Conservation (phyloP, 2,329 filamentous ascomycete species). For the Talaromyces sp. region DNA sequence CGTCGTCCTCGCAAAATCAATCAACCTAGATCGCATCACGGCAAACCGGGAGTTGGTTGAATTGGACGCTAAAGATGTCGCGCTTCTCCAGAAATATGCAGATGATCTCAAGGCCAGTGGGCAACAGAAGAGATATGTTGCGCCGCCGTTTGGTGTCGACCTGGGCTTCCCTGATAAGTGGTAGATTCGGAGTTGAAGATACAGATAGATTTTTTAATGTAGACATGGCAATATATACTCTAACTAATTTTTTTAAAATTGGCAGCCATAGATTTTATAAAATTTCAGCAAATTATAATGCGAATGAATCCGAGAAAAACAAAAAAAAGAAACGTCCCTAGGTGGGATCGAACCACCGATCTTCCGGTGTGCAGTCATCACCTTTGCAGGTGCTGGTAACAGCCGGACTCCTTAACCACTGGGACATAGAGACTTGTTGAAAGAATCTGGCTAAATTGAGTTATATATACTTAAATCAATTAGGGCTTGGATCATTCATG, state of each 20-base stretch:
- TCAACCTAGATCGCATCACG: conserved; percentile 41
- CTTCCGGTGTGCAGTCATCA: conserved; percentile 22
- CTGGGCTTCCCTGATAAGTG: conserved; percentile 70
- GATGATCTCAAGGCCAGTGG: conserved; percentile 33
- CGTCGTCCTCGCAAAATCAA: conserved; percentile 43
- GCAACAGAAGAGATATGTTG: conserved; percentile 53
- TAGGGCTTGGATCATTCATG: neutral
- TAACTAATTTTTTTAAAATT: too few relatives aligned
- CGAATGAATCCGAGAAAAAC: neutral
- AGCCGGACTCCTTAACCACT: conserved; percentile 13
- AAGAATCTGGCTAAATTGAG: neutral
- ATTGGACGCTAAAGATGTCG: conserved; percentile 39
- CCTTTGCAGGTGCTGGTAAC: conserved; percentile 4
- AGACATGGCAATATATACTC: neutral
- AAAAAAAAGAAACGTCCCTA: conserved; percentile 29
- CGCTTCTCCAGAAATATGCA: conserved; percentile 37
- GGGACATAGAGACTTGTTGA: conserved; percentile 12
- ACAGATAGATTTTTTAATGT: neutral
- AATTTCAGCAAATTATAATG: too few relatives aligned
- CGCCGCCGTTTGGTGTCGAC: conserved; percentile 65
- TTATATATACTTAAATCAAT: neutral
- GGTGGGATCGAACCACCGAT: conserved; percentile 43
- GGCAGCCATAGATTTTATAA: too few relatives aligned
- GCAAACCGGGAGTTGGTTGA: conserved; percentile 39
- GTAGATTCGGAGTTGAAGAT: neutral